Evolutionary conservation across 2,329 filamentous ascomycete genomes (phyloP).

Genomic region (Clarireedia paspali): DNA sequence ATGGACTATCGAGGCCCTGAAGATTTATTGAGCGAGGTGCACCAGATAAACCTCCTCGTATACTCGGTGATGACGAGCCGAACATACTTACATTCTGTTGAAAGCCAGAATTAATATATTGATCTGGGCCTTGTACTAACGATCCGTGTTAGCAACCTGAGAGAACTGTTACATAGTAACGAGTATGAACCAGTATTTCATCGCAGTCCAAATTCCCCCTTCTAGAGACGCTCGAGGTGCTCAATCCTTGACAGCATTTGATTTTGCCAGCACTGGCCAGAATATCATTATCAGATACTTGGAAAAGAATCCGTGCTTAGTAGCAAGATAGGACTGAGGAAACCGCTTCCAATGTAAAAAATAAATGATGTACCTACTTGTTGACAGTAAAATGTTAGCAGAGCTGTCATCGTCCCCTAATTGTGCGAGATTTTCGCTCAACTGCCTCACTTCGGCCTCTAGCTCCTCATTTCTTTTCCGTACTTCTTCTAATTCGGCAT

Average conservation of each 20-base stretch:
- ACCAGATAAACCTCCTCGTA: neutral
- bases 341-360: no score
- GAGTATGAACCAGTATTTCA: no score
- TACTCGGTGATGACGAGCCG: neutral
- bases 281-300: no score
- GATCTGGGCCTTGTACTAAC: neutral
- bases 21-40: neutral
- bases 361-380: neutral
- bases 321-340: no score
- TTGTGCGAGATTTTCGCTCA: conserved; percentile 18
- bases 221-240: no score
- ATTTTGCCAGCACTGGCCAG: neutral
- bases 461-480: conserved; percentile 45
- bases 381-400: neutral
- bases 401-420: conserved; percentile 11
- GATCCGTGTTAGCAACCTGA: neutral
- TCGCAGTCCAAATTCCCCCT: no score
- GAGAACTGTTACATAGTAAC: neutral
- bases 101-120: neutral
- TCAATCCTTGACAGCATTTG: no score
- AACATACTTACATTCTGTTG: neutral
- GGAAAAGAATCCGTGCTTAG: no score
- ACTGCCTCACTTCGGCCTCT: conserved; percentile 40
- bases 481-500: conserved; percentile 39
- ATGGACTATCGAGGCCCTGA: neutral